Conservation (phyloP, 768 basidiomycete species). For the Russula vinacea region DNA sequence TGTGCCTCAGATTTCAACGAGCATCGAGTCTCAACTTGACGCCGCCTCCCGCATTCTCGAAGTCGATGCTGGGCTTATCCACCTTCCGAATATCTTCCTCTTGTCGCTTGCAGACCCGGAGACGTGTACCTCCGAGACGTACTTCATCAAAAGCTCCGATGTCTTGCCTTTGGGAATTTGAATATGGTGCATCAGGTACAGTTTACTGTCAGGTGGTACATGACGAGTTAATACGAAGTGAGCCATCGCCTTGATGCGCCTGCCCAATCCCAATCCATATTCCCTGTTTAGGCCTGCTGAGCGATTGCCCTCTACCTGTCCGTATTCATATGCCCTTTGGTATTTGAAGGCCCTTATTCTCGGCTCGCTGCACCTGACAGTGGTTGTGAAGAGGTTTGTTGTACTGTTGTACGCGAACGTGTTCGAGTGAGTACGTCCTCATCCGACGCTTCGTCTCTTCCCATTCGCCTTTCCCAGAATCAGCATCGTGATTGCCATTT, state of each 20-base stretch:
- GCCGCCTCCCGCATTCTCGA: conserved; percentile 88
- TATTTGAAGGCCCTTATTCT: conserved; percentile 79
- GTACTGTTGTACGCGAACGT: conserved; percentile 85
- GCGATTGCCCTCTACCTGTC: conserved; percentile 65
- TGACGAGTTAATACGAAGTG: conserved; percentile 79
- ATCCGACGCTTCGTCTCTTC: neutral
- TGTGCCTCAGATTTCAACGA: conserved; percentile 19
- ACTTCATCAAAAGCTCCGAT: conserved; percentile 77
- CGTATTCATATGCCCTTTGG: conserved; percentile 75
- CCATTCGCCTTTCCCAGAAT: conserved; percentile 47
- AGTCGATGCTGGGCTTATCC: conserved; percentile 84
- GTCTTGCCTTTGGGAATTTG: conserved; percentile 76
- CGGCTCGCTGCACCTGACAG: conserved; percentile 63
- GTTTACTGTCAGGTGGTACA: conserved; percentile 87
- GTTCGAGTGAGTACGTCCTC: conserved; percentile 57
- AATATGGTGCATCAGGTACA: conserved; percentile 74
- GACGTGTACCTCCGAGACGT: conserved; percentile 72
- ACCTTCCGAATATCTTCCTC: conserved; percentile 74
- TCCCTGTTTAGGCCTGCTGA: conserved; percentile 59
- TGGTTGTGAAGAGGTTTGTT: conserved; percentile 71
- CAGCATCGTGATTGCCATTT: conserved; percentile 72
- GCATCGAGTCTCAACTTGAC: conserved; percentile 83
- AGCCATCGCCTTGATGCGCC: conserved; percentile 54
- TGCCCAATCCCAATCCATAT: conserved; percentile 67
- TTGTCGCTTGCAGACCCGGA: conserved; percentile 85